Base-by-base conservation (phyloP, 179 eudicot genomes). In the Spinacia oleracea region DNA sequence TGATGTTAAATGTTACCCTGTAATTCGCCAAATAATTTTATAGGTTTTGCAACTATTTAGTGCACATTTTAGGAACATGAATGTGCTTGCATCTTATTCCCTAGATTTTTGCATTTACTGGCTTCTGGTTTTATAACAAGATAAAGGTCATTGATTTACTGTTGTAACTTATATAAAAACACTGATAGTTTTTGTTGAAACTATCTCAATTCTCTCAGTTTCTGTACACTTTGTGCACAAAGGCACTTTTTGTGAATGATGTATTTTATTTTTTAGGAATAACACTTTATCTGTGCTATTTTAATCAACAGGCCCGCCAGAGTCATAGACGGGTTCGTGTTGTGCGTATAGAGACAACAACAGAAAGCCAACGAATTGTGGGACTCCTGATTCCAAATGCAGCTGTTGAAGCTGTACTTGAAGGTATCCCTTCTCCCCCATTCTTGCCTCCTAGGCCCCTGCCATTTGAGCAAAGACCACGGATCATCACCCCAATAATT, bases 301-400 rank as follows among this genome's bases (percentile, higher is more conserved):
- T 56, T 31, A n/a, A 76, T 70, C 64, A 83, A 68, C 86, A 96
- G 99, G 89, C 88, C 53, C 96, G 98, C 50, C 90, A 80, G 79
- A 93, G 94, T 85, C 96, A 96, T 86, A 88, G 83, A 83, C 88
- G 99, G 73, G 79, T 96, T 72, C 89, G 97, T 74, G 92, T 96
- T 79, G 98, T 93, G 80, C 96, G 96, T 63, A 82, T 96, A 73
- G 98, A 91, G 89, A 93, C 99, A 38, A 93, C 98, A 6, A 83
- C 90, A 31, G 97, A 96, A 79, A 89, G 67, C 85, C 89, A 91
- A 85, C 89, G 99, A 48, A 91, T 93, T 80, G 98, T 96, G 78
- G 99, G 99, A 85, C 89, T 96, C 81, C 87, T 91, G 72, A 93
- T 96, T 71, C 99, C 99, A 70, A 96, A 90, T 89, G 88, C 94